These are phyloP conservation scores for Hygrophila difformis DNA, from an alignment of 257 asterid species.

Conservation along the genomic window DNA sequence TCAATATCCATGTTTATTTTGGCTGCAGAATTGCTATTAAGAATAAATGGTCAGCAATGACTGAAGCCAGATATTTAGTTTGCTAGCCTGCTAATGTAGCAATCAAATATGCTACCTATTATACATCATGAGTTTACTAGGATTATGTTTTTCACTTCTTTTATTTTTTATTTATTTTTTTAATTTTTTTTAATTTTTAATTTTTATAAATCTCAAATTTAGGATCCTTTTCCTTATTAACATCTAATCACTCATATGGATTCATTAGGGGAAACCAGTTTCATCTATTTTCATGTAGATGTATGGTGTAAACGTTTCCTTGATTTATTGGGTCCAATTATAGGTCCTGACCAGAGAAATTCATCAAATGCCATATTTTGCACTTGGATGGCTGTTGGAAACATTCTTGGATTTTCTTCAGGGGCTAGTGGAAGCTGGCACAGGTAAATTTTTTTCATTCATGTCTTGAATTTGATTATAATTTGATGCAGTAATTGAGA, in stretches of 20 bases:
- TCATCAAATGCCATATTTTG: slow-evolving; percentile 95
- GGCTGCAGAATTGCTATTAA: background rate
- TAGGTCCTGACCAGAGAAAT: slow-evolving; percentile 96
- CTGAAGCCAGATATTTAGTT: too few species aligned
- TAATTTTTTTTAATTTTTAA: too few species aligned
- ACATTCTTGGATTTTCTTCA: slow-evolving; percentile 93
- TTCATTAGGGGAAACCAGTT: slow-evolving; percentile 9
- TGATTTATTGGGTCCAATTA: slow-evolving; percentile 9
- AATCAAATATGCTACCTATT: too few species aligned
- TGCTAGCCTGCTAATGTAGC: too few species aligned
- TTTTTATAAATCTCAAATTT: too few species aligned
- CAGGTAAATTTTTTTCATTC: slow-evolving; percentile 40
- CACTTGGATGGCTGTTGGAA: slow-evolving; percentile 99
- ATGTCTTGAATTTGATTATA: slow-evolving; percentile 1
- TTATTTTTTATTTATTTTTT: too few species aligned
- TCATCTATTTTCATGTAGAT: slow-evolving; percentile 1
- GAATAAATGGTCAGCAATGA: background rate
- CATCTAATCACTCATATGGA: background rate
- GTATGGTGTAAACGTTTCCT: background rate
- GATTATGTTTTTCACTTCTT: too few species aligned
- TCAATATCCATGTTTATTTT: slow-evolving; percentile 5
- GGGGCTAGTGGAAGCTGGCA: slow-evolving; percentile 98
- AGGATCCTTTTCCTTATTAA: slow-evolving; percentile 3
- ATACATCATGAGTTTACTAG: too few species aligned
- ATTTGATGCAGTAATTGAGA: slow-evolving; percentile 5